Evolutionary conservation across 148 eudicot species (phyloP).

Genomic region (Vaccinium vitisidaea): DNA sequence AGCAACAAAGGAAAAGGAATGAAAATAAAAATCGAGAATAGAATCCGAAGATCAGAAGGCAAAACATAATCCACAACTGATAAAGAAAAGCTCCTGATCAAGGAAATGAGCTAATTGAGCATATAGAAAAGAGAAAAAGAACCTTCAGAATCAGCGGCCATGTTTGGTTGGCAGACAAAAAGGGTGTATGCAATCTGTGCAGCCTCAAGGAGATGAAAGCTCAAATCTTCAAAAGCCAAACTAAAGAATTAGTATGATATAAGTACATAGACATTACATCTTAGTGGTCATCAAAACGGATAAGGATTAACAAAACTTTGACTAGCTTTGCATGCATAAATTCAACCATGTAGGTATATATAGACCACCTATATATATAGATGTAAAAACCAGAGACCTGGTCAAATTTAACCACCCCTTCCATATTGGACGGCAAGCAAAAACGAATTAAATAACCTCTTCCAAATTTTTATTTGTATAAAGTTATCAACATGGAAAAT

Average conservation of each 20-base stretch:
- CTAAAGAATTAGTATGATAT: conserved; percentile 2
- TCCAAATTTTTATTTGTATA: neutral
- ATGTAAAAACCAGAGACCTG: neutral
- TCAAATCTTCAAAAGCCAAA: conserved; percentile 12
- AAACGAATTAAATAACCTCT: neutral
- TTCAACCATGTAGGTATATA: neutral
- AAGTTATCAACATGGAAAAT: too few relatives aligned
- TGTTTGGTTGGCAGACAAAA: neutral
- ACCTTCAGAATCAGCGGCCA: conserved; percentile 20
- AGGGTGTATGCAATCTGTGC: neutral
- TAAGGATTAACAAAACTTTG: neutral
- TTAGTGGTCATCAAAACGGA: neutral
- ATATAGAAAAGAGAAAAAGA: neutral
- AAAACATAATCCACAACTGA: neutral
- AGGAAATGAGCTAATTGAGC: neutral
- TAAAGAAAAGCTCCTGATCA: neutral
- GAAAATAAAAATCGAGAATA: neutral
- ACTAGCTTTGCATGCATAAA: neutral
- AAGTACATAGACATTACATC: too few relatives aligned
- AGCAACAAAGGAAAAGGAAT: neutral
- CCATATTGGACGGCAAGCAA: neutral
- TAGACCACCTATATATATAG: neutral
- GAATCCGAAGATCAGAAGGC: neutral
- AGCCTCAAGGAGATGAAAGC: neutral
- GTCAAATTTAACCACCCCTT: neutral